Conservation (phyloP, 108 stramenopile genomes). For the Epipyxis sp. region DNA sequence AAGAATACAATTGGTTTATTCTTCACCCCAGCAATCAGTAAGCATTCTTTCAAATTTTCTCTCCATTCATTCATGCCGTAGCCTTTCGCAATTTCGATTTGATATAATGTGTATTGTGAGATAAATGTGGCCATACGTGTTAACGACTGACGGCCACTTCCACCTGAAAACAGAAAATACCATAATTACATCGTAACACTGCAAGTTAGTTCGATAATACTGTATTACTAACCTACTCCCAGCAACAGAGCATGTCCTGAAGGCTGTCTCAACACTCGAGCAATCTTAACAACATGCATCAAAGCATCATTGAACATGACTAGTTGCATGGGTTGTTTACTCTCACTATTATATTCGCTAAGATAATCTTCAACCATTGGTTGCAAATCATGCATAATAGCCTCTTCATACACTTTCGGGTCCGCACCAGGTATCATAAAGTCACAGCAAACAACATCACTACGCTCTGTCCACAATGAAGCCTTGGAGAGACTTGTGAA, state of each 20-base stretch:
- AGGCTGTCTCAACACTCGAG: slow-evolving; percentile 58
- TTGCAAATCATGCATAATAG: slow-evolving; percentile 40
- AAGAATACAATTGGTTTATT: slow-evolving; percentile 54
- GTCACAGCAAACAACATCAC: slow-evolving; percentile 48
- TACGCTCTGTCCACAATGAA: not conserved
- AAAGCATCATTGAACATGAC: slow-evolving; percentile 61
- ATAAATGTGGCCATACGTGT: slow-evolving; percentile 59
- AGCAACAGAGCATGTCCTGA: slow-evolving; percentile 58
- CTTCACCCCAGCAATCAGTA: slow-evolving; percentile 56
- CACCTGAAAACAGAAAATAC: too few species aligned
- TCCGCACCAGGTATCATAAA: slow-evolving; percentile 55
- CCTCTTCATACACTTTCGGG: slow-evolving; percentile 55
- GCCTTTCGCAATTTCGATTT: slow-evolving; percentile 59
- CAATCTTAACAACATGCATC: slow-evolving; percentile 55
- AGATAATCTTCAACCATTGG: slow-evolving; percentile 55
- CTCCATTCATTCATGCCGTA: slow-evolving; percentile 58
- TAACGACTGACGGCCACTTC: slow-evolving; percentile 55
- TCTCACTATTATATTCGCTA: slow-evolving; percentile 54
- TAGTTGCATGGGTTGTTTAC: slow-evolving; percentile 59
- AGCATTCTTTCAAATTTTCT: slow-evolving; percentile 51
- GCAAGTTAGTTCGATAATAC: too few species aligned
- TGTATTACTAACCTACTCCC: too few species aligned
- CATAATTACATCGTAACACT: too few species aligned
- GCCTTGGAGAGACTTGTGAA: not conserved
- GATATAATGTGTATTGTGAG: slow-evolving; percentile 43